Evolutionary conservation across 2,329 filamentous ascomycete species (phyloP), one percentile per base, ranked within the genome.

Genomic region (Metarhizium guizhouense): DNA sequence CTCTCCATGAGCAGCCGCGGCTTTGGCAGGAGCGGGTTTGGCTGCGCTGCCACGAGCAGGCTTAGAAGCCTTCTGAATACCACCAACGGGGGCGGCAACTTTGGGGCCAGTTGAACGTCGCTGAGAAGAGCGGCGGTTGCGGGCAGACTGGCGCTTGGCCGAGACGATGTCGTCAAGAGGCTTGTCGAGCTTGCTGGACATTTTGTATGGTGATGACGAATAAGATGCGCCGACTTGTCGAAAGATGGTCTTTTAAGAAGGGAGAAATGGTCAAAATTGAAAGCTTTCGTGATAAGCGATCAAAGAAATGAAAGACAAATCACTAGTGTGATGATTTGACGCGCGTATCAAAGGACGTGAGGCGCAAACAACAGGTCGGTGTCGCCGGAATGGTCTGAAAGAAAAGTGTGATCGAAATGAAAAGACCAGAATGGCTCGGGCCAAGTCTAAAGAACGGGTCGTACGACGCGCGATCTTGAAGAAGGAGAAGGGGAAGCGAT

Each of bases 161-260:
- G 87, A 90, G 79, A 96, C 86, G 75, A 99, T 96, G 77, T 96
- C 91, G 73, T 97, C 94, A 64, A 99, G 89, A 78, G 91, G 92
- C 79, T 95, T 87, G 74, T 96, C 91, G 70, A 99, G 88, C 79
- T 96, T 96, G 78, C 84, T 87, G 79, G 90, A 90, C 91, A 96
- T 95, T 64, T 65, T 87, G 74, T 68, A 60, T 60, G 58, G 20
- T 57, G 62, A 57, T 60, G 56, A 14, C 75, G 2, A 18, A 20
- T 2, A 16, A 45, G 51, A 34, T 30, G 54, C 36, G 18, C 88
- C 8, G 64, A 52, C 62, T 53, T 62, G 59, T 45, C 45, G 54
- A 50, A 59, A 54, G 58, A 30, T 48, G 20, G 10, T 48, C 45
- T n/a, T 30, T 29, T 16, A 16, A 30, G 10, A 13, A 13, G 42